Evolutionary conservation across 108 stramenopile species (phyloP).

Genomic region (Parietichytrium sp.): DNA sequence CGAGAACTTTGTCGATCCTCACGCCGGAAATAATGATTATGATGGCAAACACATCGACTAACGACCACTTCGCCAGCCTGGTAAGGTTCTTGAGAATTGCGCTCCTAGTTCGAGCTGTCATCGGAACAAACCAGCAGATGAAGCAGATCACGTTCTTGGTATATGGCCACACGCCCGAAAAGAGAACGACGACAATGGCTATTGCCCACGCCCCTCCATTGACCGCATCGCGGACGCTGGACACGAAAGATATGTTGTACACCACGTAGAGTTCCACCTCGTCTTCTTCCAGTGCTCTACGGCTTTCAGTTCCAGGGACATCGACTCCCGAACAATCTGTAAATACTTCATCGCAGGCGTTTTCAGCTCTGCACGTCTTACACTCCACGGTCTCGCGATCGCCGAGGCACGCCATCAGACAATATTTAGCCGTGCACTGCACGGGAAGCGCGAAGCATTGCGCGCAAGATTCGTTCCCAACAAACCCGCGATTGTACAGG

Average conservation of each 20-base stretch:
- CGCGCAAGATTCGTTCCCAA: too few relatives aligned
- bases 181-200: neutral
- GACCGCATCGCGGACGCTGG: neutral
- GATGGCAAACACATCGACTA: constrained; percentile 15
- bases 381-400: too few relatives aligned
- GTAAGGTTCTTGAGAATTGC: neutral
- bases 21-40: constrained; percentile 11
- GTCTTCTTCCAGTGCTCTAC: neutral
- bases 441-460: too few relatives aligned
- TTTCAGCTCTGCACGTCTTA: too few relatives aligned
- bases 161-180: constrained; percentile 13
- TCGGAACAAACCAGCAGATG: constrained; percentile 12
- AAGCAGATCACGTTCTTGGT: constrained; percentile 25
- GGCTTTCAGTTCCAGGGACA: neutral
- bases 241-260: constrained; percentile 6
- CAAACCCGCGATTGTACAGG: too few relatives aligned
- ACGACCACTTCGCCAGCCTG: constrained; percentile 13
- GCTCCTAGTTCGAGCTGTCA: neutral
- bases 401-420: too few relatives aligned
- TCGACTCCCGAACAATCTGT: neutral
- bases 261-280: neutral
- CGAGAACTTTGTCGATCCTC: neutral
- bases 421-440: too few relatives aligned
- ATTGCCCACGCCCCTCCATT: neutral
- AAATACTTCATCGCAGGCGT: constrained; percentile 8